Base-by-base conservation (phyloP, 2,329 filamentous ascomycete species). In the Cladosporium phlei region DNA sequence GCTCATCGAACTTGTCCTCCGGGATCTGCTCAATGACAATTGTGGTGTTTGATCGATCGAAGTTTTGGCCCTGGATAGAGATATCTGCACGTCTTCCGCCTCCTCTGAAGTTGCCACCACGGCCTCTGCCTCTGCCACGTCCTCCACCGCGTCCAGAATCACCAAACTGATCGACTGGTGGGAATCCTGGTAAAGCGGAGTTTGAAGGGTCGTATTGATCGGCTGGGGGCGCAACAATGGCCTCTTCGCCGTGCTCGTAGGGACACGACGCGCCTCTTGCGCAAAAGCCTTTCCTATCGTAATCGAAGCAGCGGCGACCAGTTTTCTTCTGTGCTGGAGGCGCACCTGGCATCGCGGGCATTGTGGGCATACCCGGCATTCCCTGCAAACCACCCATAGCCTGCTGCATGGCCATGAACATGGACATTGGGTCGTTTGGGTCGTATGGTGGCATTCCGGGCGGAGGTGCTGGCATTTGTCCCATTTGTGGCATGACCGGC, bases 1-100 rank as follows among this genome's bases (percentile, higher is more conserved):
- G 74, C 56, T 89, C 85, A 33, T 69, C 73, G 46, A 86, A 83
- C 46, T 80, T 74, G 16, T 86, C 83, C 51, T 83, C 77, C 0
- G 87, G 87, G 5, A 93, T 91, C 47, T 83, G 82, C 60, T 90
- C 85, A 2, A 93, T 76, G 2, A 90, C 85, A 16, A 93, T 77
- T 0, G 80, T 80, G 6, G 78, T 83, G 55, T 82, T 83, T 0
- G 73, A 75, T 46, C 68, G 74, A 61, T 89, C 84, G 39, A 72
- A 64, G 20, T 80, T 76, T 0, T 82, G 79, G 0, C 83, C 82
- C 17, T 80, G 75, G 0, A 76, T 73, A 0, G 86, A 86, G 57
- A 87, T 82, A 0, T 79, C 68, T 3, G 83, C 75, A 24, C 77
- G 72, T 4, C 65, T 69, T 54, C 65, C 63, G 19, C 54, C 56